Evolutionary conservation across 208 protist genomes (phyloP).

Genomic region (Trypanosoma melophagium): DNA sequence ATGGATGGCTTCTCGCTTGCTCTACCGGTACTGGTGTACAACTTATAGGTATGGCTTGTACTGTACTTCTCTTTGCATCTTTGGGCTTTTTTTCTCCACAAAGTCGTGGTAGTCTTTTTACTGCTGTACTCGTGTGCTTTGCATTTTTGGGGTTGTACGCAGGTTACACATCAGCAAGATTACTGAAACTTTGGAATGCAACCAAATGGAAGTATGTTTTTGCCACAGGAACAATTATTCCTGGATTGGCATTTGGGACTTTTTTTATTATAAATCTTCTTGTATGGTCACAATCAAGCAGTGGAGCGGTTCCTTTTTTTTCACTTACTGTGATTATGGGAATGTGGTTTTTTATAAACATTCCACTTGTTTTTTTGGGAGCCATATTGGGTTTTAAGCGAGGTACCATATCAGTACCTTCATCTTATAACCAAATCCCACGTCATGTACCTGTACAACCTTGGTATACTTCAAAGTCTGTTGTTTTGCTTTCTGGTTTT

Average conservation of each 20-base stretch:
- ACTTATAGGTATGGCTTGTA: slow-evolving; percentile 80
- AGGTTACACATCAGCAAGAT: slow-evolving; percentile 79
- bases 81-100: slow-evolving; percentile 88
- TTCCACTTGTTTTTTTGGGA: slow-evolving; percentile 93
- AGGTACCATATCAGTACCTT: slow-evolving; percentile 56
- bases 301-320: slow-evolving; percentile 32
- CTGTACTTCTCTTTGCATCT: slow-evolving; percentile 55
- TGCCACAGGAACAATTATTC: slow-evolving; percentile 34
- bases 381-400: slow-evolving; percentile 89
- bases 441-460: slow-evolving; percentile 89
- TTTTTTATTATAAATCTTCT: slow-evolving; percentile 49
- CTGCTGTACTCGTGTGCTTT: slow-evolving; percentile 48
- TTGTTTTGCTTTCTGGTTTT: slow-evolving; percentile 57
- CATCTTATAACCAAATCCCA: slow-evolving; percentile 93
- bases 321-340: slow-evolving; percentile 61
- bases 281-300: slow-evolving; percentile 33
- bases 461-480: slow-evolving; percentile 58
- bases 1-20: slow-evolving; percentile 79
- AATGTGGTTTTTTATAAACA: slow-evolving; percentile 90
- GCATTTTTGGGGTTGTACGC: slow-evolving; percentile 54
- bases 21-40: slow-evolving; percentile 92
- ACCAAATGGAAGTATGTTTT: slow-evolving; percentile 76
- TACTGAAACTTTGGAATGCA: slow-evolving; percentile 64
- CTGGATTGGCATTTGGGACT: slow-evolving; percentile 31
- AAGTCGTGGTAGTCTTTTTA: slow-evolving; percentile 91